phyloP scores from a whole-genome alignment of 768 basidiomycete genomes.

The Porpolomopsis calyptriformis region DNA sequence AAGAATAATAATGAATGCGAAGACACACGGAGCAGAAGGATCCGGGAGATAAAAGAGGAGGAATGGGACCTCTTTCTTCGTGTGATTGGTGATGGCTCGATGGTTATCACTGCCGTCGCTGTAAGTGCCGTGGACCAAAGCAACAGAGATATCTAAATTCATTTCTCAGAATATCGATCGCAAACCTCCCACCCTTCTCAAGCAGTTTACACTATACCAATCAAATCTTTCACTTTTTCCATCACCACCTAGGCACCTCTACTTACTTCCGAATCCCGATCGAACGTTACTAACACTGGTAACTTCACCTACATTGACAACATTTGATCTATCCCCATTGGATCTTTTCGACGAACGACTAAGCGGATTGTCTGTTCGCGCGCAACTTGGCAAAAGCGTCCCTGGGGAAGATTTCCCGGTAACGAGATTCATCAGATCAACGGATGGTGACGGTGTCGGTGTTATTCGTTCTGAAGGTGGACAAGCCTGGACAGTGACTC shows the following conservation, averaged over 20 bases:
- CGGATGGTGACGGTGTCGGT: slow-evolving; percentile 67
- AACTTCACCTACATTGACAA: slow-evolving; percentile 54
- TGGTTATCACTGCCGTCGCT: slow-evolving; percentile 60
- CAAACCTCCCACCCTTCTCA: slow-evolving; percentile 73
- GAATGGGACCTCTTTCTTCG: slow-evolving; percentile 75
- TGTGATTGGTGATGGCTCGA: slow-evolving; percentile 60
- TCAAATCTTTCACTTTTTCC: slow-evolving; percentile 41
- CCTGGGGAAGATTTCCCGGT: slow-evolving; percentile 44
- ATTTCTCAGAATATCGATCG: slow-evolving; percentile 71
- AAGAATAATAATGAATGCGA: slow-evolving; percentile 27
- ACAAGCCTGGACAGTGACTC: slow-evolving; percentile 51
- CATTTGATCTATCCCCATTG: slow-evolving; percentile 46
- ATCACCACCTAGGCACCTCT: slow-evolving; percentile 36
- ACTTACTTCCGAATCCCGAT: slow-evolving; percentile 40
- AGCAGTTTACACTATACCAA: slow-evolving; percentile 64
- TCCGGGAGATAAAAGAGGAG: slow-evolving; percentile 57
- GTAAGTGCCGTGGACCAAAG: slow-evolving; percentile 33
- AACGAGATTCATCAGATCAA: slow-evolving; percentile 59
- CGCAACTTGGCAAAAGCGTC: slow-evolving; percentile 29
- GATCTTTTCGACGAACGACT: slow-evolving; percentile 53
- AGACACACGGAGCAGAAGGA: slow-evolving; percentile 34
- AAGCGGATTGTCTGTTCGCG: slow-evolving; percentile 38
- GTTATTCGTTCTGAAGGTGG: slow-evolving; percentile 50
- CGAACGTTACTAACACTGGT: slow-evolving; percentile 43
- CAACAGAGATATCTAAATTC: slow-evolving; percentile 1